These are phyloP conservation scores for Deakozyma indianensis DNA, from an alignment of 805 yeast genomes.

Conservation along the genomic window DNA sequence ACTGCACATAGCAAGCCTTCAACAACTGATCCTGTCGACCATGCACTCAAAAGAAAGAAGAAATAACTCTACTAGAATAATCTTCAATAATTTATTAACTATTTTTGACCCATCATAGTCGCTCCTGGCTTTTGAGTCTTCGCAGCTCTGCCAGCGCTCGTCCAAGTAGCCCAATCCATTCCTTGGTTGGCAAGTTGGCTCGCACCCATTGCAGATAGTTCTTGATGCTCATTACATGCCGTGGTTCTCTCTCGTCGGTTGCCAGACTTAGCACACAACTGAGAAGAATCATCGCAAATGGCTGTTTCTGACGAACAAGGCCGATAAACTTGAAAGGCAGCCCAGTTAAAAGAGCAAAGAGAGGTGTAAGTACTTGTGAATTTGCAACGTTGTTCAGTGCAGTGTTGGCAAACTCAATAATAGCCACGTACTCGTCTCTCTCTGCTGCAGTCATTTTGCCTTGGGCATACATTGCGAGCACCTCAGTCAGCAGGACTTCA, in stretches of 20 bases:
- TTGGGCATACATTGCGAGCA: neutral
- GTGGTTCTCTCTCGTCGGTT: neutral
- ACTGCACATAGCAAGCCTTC: neutral
- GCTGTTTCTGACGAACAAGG: neutral
- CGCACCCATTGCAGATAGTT: neutral
- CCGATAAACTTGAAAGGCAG: neutral
- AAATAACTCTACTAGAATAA: neutral
- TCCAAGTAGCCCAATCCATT: no score
- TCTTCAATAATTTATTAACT: neutral
- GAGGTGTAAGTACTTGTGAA: neutral
- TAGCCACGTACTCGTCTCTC: neutral
- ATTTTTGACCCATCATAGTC: no score
- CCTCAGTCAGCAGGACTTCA: neutral
- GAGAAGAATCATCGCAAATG: neutral
- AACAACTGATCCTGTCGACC: neutral
- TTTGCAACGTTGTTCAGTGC: neutral
- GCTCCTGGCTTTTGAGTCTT: no score
- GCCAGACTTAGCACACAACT: neutral
- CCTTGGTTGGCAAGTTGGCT: neutral
- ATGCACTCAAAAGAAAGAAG: neutral
- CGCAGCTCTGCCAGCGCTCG: no score
- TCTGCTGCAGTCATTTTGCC: neutral
- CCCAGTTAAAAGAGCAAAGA: neutral
- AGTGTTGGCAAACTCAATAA: constrained; percentile 1
- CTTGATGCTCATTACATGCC: neutral